These are phyloP conservation scores for Trifolium repens DNA, from an alignment of 306 rosid genomes.

Conservation along the genomic window DNA sequence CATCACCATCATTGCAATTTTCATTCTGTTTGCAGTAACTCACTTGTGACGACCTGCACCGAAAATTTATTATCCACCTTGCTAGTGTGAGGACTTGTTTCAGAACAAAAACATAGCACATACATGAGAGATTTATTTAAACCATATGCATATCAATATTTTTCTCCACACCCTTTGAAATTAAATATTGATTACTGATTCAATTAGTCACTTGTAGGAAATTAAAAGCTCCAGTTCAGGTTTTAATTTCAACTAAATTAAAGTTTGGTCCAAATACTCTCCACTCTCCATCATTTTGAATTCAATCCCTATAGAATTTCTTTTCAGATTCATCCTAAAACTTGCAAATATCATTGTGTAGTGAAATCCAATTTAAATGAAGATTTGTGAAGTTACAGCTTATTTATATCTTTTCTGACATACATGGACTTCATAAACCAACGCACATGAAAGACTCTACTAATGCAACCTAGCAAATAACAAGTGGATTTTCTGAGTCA, in stretches of 20 bases:
- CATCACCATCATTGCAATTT: slow-evolving; percentile 43
- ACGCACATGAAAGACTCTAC: slow-evolving; percentile 8
- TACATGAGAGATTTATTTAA: not conserved
- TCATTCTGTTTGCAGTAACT: slow-evolving; percentile 43
- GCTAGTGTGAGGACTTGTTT: slow-evolving; percentile 20
- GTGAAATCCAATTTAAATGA: not conserved
- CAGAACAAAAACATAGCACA: slow-evolving; percentile 7
- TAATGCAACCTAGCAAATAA: slow-evolving; percentile 5
- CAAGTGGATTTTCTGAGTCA: slow-evolving; percentile 23
- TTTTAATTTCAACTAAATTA: no score
- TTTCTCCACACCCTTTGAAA: slow-evolving; percentile 15
- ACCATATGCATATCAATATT: not conserved
- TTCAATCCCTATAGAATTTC: not conserved
- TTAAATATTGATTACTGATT: not conserved
- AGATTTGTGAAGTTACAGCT: not conserved
- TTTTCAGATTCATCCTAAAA: not conserved
- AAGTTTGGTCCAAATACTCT: no score
- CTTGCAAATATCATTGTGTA: not conserved
- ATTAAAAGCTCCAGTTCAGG: not conserved
- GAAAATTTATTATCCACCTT: not conserved
- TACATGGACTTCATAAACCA: not conserved
- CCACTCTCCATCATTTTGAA: not conserved
- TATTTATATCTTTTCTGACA: slow-evolving; percentile 15
- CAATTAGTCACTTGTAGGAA: not conserved
- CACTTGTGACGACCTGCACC: slow-evolving; percentile 59